Percentiles rank a stretch among this genome's conserved stretches.
Evolutionary conservation across 1,284 basidiomycete species (phyloP).

Genomic region (Naganishia liquefaciens): DNA sequence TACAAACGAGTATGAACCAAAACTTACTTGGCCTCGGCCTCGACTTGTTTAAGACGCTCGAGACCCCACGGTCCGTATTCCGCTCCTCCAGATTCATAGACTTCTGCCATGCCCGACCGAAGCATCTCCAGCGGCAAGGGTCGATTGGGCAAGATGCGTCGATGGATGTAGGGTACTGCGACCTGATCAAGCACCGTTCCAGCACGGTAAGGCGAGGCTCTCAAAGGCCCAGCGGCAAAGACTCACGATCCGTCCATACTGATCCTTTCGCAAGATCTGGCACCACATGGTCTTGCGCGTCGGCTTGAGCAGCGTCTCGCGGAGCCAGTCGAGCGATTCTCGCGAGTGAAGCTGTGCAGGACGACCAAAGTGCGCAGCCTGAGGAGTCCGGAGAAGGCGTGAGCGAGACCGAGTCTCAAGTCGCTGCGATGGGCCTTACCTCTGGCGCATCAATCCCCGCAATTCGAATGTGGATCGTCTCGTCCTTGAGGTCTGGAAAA

Average conservation of each 20-base stretch:
- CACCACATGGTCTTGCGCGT: slow-evolving; percentile 50
- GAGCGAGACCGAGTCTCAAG: neutral
- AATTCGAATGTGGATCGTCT: slow-evolving; percentile 79
- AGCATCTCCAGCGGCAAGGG: slow-evolving; percentile 76
- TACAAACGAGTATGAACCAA: neutral
- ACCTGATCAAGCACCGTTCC: slow-evolving; percentile 59
- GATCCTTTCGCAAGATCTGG: slow-evolving; percentile 72
- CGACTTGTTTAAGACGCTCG: slow-evolving; percentile 62
- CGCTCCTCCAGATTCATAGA: slow-evolving; percentile 73
- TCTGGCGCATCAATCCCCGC: slow-evolving; percentile 89
- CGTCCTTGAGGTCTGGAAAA: slow-evolving; percentile 65
- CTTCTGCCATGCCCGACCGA: slow-evolving; percentile 68
- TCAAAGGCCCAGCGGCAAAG: slow-evolving; percentile 34
- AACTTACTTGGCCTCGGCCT: slow-evolving; percentile 68
- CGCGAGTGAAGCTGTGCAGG: slow-evolving; percentile 68
- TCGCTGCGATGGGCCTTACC: slow-evolving; percentile 53
- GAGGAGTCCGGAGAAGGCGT: neutral
- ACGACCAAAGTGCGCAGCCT: slow-evolving; percentile 77
- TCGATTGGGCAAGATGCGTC: slow-evolving; percentile 58
- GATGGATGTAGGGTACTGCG: slow-evolving; percentile 61
- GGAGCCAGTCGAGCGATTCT: slow-evolving; percentile 74
- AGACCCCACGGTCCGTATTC: slow-evolving; percentile 72
- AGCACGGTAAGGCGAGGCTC: neutral
- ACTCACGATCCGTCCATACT: slow-evolving; percentile 74
- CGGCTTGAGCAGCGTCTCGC: slow-evolving; percentile 60